A percentile compares a stretch with the other conserved stretches of the same genome.
phyloP scores from a whole-genome alignment of 192 early-diverging fungal genomes.

The Coemansia guatemalensis region DNA sequence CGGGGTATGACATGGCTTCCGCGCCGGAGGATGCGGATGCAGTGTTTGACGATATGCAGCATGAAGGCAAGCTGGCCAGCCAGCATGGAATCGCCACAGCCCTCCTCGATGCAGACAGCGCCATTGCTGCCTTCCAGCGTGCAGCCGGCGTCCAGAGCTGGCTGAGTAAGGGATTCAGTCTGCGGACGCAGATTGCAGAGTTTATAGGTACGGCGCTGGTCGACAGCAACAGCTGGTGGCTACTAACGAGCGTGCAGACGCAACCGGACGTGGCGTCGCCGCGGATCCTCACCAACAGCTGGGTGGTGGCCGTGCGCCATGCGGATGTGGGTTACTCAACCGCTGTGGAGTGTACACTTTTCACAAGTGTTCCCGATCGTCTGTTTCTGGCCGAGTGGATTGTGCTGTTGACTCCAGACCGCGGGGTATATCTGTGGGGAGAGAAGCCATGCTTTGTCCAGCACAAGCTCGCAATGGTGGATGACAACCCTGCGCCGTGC shows the following conservation, averaged over 20 bases:
- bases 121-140: constrained; percentile 34
- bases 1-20: constrained; percentile 17
- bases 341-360: constrained; percentile 32
- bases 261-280: constrained; percentile 15
- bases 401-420: constrained; percentile 39
- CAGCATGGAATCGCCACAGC: constrained; percentile 37
- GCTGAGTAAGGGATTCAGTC: constrained; percentile 36
- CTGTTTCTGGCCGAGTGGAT: constrained; percentile 22
- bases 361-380: constrained; percentile 19
- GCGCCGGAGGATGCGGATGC: constrained; percentile 29
- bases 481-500: constrained; percentile 31
- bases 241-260: constrained; percentile 27
- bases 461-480: constrained; percentile 7
- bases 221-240: constrained; percentile 42
- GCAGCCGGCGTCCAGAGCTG: constrained; percentile 35
- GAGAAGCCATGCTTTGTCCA: constrained; percentile 12
- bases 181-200: constrained; percentile 42
- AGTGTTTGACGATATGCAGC: constrained; percentile 28
- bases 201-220: constrained; percentile 50
- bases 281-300: constrained; percentile 37
- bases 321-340: constrained; percentile 46
- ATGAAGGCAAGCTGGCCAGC: constrained; percentile 17
- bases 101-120: constrained; percentile 26
- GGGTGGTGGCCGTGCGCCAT: constrained; percentile 43
- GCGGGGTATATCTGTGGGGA: constrained; percentile 36